Conservation (phyloP, 2,329 filamentous ascomycete genomes). For the Massarina eburnea region DNA sequence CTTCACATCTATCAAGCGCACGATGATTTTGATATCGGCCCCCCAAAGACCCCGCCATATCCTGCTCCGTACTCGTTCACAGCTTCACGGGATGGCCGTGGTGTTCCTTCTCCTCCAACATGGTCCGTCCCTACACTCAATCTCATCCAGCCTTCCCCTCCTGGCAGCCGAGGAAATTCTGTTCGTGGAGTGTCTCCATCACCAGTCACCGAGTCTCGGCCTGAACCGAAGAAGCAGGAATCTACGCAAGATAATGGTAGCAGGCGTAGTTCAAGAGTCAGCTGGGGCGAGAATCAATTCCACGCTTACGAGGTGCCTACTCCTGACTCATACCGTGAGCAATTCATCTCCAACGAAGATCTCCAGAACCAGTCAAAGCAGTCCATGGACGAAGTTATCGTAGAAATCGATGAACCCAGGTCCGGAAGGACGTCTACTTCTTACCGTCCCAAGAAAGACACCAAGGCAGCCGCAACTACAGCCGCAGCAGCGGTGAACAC, state of each 20-base stretch:
- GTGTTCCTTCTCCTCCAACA: conserved; percentile 24
- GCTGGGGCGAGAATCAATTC: conserved; percentile 52
- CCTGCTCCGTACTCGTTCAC: conserved; percentile 42
- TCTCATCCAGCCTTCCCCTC: conserved; percentile 61
- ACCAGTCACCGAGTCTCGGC: conserved; percentile 32
- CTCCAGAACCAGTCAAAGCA: conserved; percentile 26
- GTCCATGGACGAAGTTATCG: conserved; percentile 42
- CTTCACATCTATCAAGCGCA: conserved; percentile 47
- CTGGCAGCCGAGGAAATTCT: conserved; percentile 49
- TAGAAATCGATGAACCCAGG: conserved; percentile 40
- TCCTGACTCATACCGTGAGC: conserved; percentile 46
- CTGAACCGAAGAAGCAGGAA: conserved; percentile 18
- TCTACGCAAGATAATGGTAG: conserved; percentile 25
- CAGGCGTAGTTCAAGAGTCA: conserved; percentile 42
- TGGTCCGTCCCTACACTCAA: conserved; percentile 57
- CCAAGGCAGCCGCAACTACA: conserved; percentile 18
- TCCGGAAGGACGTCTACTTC: conserved; percentile 30
- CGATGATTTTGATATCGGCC: conserved; percentile 35
- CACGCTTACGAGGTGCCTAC: conserved; percentile 51
- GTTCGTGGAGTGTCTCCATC: conserved; percentile 41
- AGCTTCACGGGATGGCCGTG: conserved; percentile 45
- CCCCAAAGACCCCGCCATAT: conserved; percentile 37
- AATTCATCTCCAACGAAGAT: conserved; percentile 37
- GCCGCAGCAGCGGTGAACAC: conserved; percentile 19
- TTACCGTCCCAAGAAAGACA: conserved; percentile 35